phyloP scores from a whole-genome alignment of 345 rosid species.

The Viola odorata region DNA sequence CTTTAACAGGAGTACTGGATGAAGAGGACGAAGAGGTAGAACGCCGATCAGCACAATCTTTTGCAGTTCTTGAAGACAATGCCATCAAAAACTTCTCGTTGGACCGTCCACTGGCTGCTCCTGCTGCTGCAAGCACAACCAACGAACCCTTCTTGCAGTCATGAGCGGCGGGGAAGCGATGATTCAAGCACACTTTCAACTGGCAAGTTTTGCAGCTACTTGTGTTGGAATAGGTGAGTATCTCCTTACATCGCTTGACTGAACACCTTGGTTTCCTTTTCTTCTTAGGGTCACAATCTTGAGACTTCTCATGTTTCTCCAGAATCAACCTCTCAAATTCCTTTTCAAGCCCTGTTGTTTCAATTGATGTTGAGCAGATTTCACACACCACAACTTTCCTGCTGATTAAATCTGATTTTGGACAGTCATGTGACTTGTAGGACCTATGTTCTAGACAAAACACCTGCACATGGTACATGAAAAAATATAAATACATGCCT shows the following conservation, averaged over 20 bases:
- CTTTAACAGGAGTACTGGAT: slow-evolving; percentile 27
- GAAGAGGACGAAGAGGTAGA: slow-evolving; percentile 18
- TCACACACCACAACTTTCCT: slow-evolving; percentile 64
- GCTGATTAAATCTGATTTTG: slow-evolving; percentile 49
- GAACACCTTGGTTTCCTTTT: slow-evolving; percentile 62
- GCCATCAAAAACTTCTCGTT: slow-evolving; percentile 55
- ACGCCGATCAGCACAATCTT: slow-evolving; percentile 38
- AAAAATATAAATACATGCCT: not conserved
- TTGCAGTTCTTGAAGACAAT: slow-evolving; percentile 42
- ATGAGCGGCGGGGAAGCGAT: slow-evolving; percentile 74
- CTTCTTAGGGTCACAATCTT: slow-evolving; percentile 58
- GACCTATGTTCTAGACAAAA: slow-evolving; percentile 76
- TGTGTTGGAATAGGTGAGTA: slow-evolving; percentile 58
- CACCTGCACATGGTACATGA: slow-evolving; percentile 30
- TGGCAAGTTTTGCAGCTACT: slow-evolving; percentile 64
- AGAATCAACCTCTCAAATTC: slow-evolving; percentile 39
- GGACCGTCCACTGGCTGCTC: slow-evolving; percentile 22
- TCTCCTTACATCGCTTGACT: slow-evolving; percentile 61
- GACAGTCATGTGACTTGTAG: slow-evolving; percentile 61
- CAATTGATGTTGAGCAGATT: slow-evolving; percentile 58
- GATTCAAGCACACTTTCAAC: slow-evolving; percentile 64
- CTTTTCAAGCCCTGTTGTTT: slow-evolving; percentile 44
- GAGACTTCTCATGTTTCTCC: slow-evolving; percentile 52
- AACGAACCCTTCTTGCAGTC: slow-evolving; percentile 33
- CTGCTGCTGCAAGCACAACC: not conserved